Evolutionary conservation across 352 stramenopile genomes (phyloP).

Genomic region (Phytophthora sp.): DNA sequence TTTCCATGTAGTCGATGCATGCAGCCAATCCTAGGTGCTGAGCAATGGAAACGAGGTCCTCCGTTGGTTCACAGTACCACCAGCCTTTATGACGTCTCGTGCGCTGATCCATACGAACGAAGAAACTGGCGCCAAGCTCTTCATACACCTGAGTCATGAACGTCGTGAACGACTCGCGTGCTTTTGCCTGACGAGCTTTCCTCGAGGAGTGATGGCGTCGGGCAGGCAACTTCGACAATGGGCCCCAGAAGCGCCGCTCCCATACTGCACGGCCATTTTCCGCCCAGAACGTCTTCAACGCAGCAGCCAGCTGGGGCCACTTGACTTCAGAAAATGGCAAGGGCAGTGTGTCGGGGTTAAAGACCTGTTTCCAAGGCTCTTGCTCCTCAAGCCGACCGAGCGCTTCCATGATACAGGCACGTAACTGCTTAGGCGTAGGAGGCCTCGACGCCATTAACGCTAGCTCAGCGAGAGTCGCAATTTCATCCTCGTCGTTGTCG

Average conservation of each 20-base stretch:
- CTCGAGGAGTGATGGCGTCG: background rate
- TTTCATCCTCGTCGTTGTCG: conserved; percentile 4
- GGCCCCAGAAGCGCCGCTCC: conserved; percentile 37
- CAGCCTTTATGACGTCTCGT: conserved; percentile 19
- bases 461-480: background rate
- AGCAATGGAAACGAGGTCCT: conserved; percentile 17
- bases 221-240: conserved; percentile 3
- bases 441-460: background rate
- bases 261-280: conserved; percentile 31
- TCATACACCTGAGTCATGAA: conserved; percentile 25
- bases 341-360: conserved; percentile 6
- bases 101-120: conserved; percentile 25
- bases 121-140: conserved; percentile 27
- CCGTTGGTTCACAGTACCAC: conserved; percentile 26
- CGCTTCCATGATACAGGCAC: conserved; percentile 2
- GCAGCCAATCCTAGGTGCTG: background rate
- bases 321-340: conserved; percentile 17
- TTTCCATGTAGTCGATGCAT: conserved; percentile 33
- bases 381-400: conserved; percentile 15
- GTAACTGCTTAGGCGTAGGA: background rate
- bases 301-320: conserved; percentile 4
- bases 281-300: conserved; percentile 25
- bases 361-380: conserved; percentile 19
- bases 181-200: conserved; percentile 23
- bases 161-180: conserved; percentile 14